Evolutionary conservation across 768 basidiomycete species (phyloP), one percentile per base, ranked within the genome.

Genomic region (Termitomyces sp.): DNA sequence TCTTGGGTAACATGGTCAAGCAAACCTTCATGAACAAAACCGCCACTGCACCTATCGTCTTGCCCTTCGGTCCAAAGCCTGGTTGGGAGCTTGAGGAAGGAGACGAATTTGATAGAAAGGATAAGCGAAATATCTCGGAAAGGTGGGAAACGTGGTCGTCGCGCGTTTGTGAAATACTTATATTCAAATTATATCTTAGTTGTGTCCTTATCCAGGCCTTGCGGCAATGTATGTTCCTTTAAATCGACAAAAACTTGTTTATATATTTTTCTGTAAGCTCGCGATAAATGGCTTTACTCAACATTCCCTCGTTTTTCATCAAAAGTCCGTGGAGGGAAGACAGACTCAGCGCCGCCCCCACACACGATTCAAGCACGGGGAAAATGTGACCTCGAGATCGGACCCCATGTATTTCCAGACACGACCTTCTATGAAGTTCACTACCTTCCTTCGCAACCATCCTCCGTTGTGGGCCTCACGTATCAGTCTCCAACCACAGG

Each of bases 351-450:
- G 25, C 83, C 83, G 40, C 87, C 87, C 3, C 83, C 87, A 0
- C 87, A 90, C 65, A 85, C 81, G 1, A 80, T 85, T 54, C 82
- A 83, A 61, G 76, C 76, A 32, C 77, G 86, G 35, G 89, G 89
- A 44, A 82, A 76, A 65, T 92, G 85, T 67, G 82, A 86, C 54
- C 69, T 94, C 37, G 77, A 83, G 62, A 82, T 93, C 32, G 91
- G 90, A 5, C 91, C 91, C 14, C 89, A 90, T 68, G 71, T 76
- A 27, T 92, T 92, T 63, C 65, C 74, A 34, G 82, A 85, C 23
- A 90, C 89, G 0, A 75, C 79, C 0, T 74, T 93, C 58, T 90
- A 84, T 60, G 89, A 92, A 70, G 86, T 88, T 9, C 80, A 85
- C 65, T 92, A 91, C 69, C 76, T 84, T 19, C 71, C 78, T 4